A percentile compares a stretch with the other conserved stretches of the same genome.
Conservation (phyloP, 1,139 yeast species). For the Suhomyces atakaporum region DNA sequence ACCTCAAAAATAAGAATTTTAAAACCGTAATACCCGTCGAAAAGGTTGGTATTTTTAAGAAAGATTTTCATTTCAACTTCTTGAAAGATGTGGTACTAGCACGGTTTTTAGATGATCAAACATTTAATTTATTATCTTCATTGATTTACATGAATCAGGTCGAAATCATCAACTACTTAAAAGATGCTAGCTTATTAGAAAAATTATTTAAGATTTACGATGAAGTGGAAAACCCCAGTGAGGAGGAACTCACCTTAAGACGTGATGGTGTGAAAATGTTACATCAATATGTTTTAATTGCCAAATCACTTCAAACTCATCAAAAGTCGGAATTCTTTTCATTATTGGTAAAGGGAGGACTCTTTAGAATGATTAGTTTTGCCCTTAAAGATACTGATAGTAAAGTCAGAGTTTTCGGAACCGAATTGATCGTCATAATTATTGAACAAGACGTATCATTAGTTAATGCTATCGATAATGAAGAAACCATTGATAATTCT, state of each 20-base stretch:
- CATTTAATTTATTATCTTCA: slow-evolving; percentile 63
- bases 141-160: slow-evolving; percentile 71
- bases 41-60: slow-evolving; percentile 59
- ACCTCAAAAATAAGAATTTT: slow-evolving; percentile 59
- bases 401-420: slow-evolving; percentile 66
- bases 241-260: slow-evolving; percentile 22
- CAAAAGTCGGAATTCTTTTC: slow-evolving; percentile 71
- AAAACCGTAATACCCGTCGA: slow-evolving; percentile 72
- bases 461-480: slow-evolving; percentile 47
- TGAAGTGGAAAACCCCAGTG: slow-evolving; percentile 1
- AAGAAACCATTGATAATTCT: slow-evolving; percentile 37
- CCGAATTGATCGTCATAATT: slow-evolving; percentile 77
- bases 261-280: slow-evolving; percentile 77
- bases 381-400: slow-evolving; percentile 61
- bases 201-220: slow-evolving; percentile 59
- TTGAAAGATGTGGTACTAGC: slow-evolving; percentile 85
- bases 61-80: slow-evolving; percentile 76
- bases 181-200: slow-evolving; percentile 50
- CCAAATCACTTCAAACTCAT: slow-evolving; percentile 64
- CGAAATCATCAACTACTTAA: slow-evolving; percentile 67
- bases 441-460: slow-evolving; percentile 82
- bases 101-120: slow-evolving; percentile 76
- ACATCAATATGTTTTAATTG: slow-evolving; percentile 77
- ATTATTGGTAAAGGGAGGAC: slow-evolving; percentile 64
- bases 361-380: slow-evolving; percentile 68